Evolutionary conservation across 73 alveolate genomes (phyloP).

Genomic region (Uronychia setigera): DNA sequence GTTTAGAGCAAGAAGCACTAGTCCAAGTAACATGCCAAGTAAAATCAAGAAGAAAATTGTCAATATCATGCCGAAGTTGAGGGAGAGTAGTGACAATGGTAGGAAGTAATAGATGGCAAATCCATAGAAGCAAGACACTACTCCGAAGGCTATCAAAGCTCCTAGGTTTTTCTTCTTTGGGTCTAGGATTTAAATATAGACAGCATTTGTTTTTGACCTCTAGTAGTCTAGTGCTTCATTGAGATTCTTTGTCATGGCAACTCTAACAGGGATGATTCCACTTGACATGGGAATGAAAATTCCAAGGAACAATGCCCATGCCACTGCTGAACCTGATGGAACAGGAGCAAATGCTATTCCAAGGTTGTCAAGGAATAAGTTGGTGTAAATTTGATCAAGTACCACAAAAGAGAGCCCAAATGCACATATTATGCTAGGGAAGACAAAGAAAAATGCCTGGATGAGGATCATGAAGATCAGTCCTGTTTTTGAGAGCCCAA

Average conservation of each 20-base stretch:
- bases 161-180: conserved; percentile 25
- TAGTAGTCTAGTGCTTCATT: conserved; percentile 72
- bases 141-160: conserved; percentile 72
- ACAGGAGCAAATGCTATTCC: conserved; percentile 67
- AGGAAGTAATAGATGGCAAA: conserved; percentile 93
- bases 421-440: conserved; percentile 83
- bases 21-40: conserved; percentile 93
- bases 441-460: conserved; percentile 76
- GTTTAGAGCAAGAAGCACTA: conserved; percentile 89
- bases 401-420: conserved; percentile 66
- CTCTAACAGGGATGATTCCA: conserved; percentile 73
- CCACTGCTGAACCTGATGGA: conserved; percentile 68
- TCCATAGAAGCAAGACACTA: conserved; percentile 94
- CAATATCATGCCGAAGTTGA: conserved; percentile 86
- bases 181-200: conserved; percentile 47
- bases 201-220: conserved; percentile 76
- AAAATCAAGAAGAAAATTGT: conserved; percentile 92
- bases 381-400: conserved; percentile 17
- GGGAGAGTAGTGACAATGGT: conserved; percentile 90
- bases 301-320: conserved; percentile 58
- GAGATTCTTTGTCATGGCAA: conserved; percentile 60
- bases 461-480: conserved; percentile 66
- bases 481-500: conserved; percentile 82
- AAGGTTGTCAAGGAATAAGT: conserved; percentile 39
- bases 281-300: conserved; percentile 77